Evolutionary conservation across 208 protist genomes (phyloP).

Genomic region (Trypanosoma congolense): DNA sequence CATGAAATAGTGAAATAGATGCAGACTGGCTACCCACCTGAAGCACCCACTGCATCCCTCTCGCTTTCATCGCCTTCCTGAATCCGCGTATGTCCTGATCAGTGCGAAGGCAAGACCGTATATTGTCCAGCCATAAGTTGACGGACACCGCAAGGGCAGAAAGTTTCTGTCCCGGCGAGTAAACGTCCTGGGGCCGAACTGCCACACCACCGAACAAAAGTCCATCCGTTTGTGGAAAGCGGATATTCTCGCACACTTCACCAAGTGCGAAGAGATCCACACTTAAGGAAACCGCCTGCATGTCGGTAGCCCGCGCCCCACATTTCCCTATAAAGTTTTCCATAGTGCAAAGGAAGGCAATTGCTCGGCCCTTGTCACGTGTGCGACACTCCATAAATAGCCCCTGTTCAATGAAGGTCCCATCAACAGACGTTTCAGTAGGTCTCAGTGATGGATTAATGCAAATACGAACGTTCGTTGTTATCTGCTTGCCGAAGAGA

Average conservation of each 20-base stretch:
- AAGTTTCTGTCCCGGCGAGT: constrained; percentile 31
- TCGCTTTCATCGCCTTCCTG: constrained; percentile 36
- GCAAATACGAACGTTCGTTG: constrained; percentile 33
- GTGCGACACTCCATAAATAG: constrained; percentile 26
- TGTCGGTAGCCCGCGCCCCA: constrained; percentile 28
- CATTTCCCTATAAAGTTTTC: constrained; percentile 59
- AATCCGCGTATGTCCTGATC: constrained; percentile 39
- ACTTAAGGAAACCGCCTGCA: constrained; percentile 44
- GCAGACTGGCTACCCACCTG: constrained; percentile 43
- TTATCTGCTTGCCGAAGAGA: constrained; percentile 42
- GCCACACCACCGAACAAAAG: constrained; percentile 53
- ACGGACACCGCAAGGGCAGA: constrained; percentile 43
- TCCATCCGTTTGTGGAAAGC: constrained; percentile 28
- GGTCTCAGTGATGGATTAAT: constrained; percentile 37
- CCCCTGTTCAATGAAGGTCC: constrained; percentile 16
- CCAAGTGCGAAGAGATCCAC: constrained; percentile 49
- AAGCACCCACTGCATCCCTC: constrained; percentile 36
- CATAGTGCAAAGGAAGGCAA: constrained; percentile 65
- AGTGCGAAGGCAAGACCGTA: constrained; percentile 45
- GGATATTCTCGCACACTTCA: constrained; percentile 32
- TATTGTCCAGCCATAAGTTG: constrained; percentile 62
- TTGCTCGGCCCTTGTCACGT: constrained; percentile 16
- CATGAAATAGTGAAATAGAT: constrained; percentile 27
- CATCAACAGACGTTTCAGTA: constrained; percentile 24
- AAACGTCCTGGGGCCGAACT: constrained; percentile 45